Conservation (phyloP, 2,329 filamentous ascomycete genomes). For the Thielaviopsis euricoi region DNA sequence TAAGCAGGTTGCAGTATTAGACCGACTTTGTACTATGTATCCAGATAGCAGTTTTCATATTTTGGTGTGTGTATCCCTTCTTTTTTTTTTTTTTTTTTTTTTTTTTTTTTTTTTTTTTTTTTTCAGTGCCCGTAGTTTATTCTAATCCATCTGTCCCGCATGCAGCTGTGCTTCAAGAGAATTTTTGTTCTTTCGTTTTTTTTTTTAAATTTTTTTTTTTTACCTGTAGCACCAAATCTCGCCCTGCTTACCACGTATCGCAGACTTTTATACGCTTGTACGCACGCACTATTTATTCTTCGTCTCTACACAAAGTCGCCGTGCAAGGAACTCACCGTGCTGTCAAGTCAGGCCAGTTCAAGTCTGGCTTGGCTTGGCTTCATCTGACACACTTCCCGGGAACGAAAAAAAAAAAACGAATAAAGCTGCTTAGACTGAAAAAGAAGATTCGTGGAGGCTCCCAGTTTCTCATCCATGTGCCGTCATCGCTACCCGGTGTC, state of each 20-base stretch:
- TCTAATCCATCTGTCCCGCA: background rate
- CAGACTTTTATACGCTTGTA: background rate
- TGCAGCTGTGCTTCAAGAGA: background rate
- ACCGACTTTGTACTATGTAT: background rate
- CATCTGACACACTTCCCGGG: no score
- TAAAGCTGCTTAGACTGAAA: background rate
- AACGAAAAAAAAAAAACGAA: background rate
- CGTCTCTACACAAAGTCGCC: background rate
- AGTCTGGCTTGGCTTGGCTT: background rate
- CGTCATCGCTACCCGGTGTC: background rate
- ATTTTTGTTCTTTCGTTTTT: background rate
- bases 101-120: background rate
- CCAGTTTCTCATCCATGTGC: background rate
- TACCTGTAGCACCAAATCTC: background rate
- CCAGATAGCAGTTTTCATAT: background rate
- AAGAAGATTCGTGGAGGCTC: background rate
- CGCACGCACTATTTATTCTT: background rate
- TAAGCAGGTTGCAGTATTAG: background rate
- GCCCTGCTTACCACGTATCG: background rate
- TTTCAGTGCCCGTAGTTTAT: no score
- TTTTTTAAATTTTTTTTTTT: no score
- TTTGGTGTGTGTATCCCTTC: background rate
- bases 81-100: background rate
- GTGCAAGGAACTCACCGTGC: background rate
- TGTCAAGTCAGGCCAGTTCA: no score